Evolutionary conservation across 129 eudicot genomes (phyloP).

Genomic region (Flaveria ramosissima): DNA sequence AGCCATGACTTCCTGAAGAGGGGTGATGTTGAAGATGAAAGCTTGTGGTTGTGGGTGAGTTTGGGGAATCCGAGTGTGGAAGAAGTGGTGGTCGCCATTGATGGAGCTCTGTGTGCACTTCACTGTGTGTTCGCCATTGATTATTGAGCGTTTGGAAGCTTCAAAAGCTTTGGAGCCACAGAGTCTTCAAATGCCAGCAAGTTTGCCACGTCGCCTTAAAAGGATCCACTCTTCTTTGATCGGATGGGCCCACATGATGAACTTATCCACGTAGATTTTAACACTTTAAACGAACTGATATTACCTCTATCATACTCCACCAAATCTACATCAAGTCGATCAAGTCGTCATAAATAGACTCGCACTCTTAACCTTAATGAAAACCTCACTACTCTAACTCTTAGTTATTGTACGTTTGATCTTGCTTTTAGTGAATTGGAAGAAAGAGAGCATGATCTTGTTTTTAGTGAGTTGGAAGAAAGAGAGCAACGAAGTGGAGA

Average conservation of each 20-base stretch:
- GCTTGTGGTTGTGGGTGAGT: conserved; percentile 8
- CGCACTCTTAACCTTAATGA: too few species aligned
- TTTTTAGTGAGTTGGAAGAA: too few species aligned
- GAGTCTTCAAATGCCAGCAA: conserved; percentile 13
- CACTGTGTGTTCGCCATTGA: not conserved
- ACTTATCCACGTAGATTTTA: not conserved
- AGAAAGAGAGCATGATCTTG: too few species aligned
- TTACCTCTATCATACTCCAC: too few species aligned
- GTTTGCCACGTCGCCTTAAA: conserved; percentile 29
- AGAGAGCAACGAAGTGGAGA: too few species aligned
- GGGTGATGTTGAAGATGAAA: conserved; percentile 13
- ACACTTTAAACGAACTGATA: too few species aligned
- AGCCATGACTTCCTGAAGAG: conserved; percentile 18
- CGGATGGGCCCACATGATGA: not conserved
- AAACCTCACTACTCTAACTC: too few species aligned
- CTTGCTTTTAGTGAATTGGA: too few species aligned
- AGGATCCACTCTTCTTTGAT: not conserved
- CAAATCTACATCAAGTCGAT: too few species aligned
- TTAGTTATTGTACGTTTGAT: too few species aligned
- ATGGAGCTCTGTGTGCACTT: not conserved
- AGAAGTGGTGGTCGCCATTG: conserved; percentile 49
- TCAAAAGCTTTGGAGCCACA: conserved; percentile 31
- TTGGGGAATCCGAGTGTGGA: conserved; percentile 38
- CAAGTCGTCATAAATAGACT: too few species aligned
- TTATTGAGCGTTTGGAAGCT: conserved; percentile 8